Percentiles rank a stretch among this genome's conserved stretches.
phyloP scores from a whole-genome alignment of 169 alveolate species.

The Eimeria mitis region DNA sequence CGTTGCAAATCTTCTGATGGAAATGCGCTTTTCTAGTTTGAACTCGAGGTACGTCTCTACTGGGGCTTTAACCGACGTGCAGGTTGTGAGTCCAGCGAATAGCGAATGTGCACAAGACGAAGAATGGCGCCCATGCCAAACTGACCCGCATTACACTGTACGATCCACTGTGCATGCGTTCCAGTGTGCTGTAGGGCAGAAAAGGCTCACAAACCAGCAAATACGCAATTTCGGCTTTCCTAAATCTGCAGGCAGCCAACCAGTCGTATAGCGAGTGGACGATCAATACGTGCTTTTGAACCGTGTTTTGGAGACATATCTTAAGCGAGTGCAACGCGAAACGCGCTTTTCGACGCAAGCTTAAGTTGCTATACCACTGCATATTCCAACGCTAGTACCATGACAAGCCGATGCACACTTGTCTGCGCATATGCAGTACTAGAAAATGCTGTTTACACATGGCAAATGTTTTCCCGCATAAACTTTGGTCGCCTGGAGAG shows the following conservation, averaged over 20 bases:
- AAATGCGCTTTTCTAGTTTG: neutral
- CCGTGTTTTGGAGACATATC: neutral
- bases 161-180: neutral
- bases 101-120: neutral
- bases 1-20: neutral
- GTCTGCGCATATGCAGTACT: neutral
- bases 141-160: neutral
- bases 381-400: neutral
- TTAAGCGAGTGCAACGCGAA: too few relatives aligned
- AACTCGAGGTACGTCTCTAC: neutral
- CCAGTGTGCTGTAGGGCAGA: neutral
- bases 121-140: neutral
- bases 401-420: neutral
- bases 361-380: neutral
- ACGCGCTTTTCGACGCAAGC: neutral
- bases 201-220: neutral
- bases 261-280: neutral
- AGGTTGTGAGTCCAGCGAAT: neutral
- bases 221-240: neutral
- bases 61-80: neutral
- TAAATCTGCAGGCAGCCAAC: neutral
- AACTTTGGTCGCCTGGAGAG: neutral
- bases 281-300: neutral
- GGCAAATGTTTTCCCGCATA: neutral
- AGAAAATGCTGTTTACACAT: too few relatives aligned